Evolutionary conservation across 2,329 filamentous ascomycete species (phyloP).

Genomic region (Zasmidium citrigriseum): DNA sequence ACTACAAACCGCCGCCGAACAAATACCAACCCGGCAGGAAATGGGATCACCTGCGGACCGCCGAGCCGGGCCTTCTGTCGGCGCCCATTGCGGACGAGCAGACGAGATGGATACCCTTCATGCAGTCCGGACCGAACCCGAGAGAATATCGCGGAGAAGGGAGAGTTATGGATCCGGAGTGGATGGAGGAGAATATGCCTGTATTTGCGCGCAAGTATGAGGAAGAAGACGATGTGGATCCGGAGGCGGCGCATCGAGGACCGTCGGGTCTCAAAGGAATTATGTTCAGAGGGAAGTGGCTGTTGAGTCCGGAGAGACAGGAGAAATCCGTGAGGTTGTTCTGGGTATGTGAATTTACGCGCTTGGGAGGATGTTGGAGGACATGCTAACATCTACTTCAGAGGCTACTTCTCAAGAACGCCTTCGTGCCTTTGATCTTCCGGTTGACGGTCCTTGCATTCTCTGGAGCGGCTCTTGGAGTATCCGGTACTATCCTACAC

Average conservation of each 20-base stretch:
- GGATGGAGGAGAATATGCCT: slow-evolving; percentile 52
- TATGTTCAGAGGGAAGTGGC: slow-evolving; percentile 39
- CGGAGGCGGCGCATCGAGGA: slow-evolving; percentile 25
- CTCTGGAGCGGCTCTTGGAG: slow-evolving; percentile 75
- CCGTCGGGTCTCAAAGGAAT: slow-evolving; percentile 45
- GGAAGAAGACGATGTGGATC: slow-evolving; percentile 50
- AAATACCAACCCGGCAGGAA: slow-evolving; percentile 37
- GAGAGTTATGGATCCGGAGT: slow-evolving; percentile 43
- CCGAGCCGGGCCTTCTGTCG: slow-evolving; percentile 37
- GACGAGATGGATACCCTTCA: slow-evolving; percentile 38
- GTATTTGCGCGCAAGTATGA: slow-evolving; percentile 54
- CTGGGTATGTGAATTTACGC: slow-evolving; percentile 29
- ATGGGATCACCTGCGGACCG: slow-evolving; percentile 36
- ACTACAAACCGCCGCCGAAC: slow-evolving; percentile 30
- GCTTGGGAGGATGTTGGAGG: neutral
- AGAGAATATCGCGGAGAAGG: slow-evolving; percentile 31
- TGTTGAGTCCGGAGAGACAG: slow-evolving; percentile 43
- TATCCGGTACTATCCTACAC: slow-evolving; percentile 74
- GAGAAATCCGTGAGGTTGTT: slow-evolving; percentile 35
- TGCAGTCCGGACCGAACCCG: slow-evolving; percentile 39
- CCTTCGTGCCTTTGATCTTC: slow-evolving; percentile 81
- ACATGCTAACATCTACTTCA: slow-evolving; percentile 15
- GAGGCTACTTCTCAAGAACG: slow-evolving; percentile 72
- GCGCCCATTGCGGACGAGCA: slow-evolving; percentile 36
- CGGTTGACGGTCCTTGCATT: slow-evolving; percentile 81